Conservation (phyloP, 2,329 filamentous ascomycete genomes). For the Hypoxylon sp. region DNA sequence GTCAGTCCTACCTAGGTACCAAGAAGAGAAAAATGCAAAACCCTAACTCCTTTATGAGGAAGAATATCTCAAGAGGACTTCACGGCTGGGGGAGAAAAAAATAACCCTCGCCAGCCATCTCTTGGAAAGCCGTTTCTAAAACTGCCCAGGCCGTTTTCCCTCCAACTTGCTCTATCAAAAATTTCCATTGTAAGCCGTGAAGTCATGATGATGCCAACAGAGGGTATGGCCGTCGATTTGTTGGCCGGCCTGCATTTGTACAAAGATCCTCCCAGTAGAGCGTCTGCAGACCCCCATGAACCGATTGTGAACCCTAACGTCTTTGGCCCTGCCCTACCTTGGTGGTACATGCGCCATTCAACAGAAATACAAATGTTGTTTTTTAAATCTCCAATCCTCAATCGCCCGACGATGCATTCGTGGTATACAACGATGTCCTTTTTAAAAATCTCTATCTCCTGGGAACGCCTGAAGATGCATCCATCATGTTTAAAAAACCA, state of each 20-base stretch:
- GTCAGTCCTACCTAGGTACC: constrained; percentile 24
- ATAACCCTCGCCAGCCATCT: constrained; percentile 21
- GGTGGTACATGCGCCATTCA: constrained; percentile 44
- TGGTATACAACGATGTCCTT: constrained; percentile 43
- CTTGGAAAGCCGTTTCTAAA: constrained; percentile 31
- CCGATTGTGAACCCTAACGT: constrained; percentile 29
- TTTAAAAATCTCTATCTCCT: constrained; percentile 44
- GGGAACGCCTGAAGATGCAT: constrained; percentile 52
- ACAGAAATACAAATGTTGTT: constrained; percentile 42
- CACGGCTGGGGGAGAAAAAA: constrained; percentile 4
- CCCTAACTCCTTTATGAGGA: constrained; percentile 39
- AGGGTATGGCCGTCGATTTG: constrained; percentile 24
- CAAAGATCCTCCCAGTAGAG: constrained; percentile 36
- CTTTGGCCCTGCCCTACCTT: constrained; percentile 34
- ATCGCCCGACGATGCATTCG: constrained; percentile 41
- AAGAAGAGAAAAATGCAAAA: constrained; percentile 31
- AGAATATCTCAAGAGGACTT: constrained; percentile 19
- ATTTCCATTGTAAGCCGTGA: constrained; percentile 38
- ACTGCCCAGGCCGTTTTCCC: constrained; percentile 33
- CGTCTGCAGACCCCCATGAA: constrained; percentile 23
- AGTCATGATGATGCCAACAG: constrained; percentile 30
- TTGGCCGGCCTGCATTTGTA: constrained; percentile 37
- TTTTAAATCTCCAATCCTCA: constrained; percentile 36
- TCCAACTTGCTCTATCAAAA: constrained; percentile 39
- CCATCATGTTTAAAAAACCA: constrained; percentile 40